A percentile compares a stretch with the other conserved stretches of the same genome.
Evolutionary conservation across 2,329 filamentous ascomycete species (phyloP).

Genomic region (Beauveria varroae): DNA sequence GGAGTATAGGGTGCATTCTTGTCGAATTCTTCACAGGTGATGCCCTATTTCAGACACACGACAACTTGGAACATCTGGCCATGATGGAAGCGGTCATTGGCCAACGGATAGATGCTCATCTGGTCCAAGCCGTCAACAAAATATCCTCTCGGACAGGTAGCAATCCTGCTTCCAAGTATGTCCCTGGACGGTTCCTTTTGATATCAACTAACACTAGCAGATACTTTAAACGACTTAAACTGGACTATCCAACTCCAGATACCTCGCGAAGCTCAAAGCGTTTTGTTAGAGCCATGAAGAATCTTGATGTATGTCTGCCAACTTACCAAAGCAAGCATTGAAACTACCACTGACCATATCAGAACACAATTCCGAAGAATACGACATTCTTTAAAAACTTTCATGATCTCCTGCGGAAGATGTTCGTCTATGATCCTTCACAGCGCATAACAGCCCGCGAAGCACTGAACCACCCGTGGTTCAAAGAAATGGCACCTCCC

Average conservation of each 20-base stretch:
- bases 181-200: constrained; percentile 9
- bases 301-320: constrained; percentile 43
- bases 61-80: constrained; percentile 63
- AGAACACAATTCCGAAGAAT: constrained; percentile 59
- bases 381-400: constrained; percentile 55
- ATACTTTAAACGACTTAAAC: constrained; percentile 58
- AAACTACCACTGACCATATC: background rate
- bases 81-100: constrained; percentile 68
- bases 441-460: constrained; percentile 60
- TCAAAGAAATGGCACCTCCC: constrained; percentile 53
- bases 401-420: constrained; percentile 55
- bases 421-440: constrained; percentile 60
- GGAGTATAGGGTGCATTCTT: constrained; percentile 66
- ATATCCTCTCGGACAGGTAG: constrained; percentile 48
- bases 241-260: constrained; percentile 58
- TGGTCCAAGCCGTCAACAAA: constrained; percentile 43
- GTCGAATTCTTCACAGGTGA: constrained; percentile 68
- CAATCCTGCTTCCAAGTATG: constrained; percentile 59
- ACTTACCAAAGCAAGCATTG: background rate
- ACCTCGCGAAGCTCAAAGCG: constrained; percentile 57
- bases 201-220: constrained; percentile 32
- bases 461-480: constrained; percentile 61
- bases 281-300: constrained; percentile 68
- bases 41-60: constrained; percentile 64
- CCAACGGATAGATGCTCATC: constrained; percentile 47